phyloP scores from a whole-genome alignment of 2,329 filamentous ascomycete species.

The Stagonosporopsis cucurbitacearum region DNA sequence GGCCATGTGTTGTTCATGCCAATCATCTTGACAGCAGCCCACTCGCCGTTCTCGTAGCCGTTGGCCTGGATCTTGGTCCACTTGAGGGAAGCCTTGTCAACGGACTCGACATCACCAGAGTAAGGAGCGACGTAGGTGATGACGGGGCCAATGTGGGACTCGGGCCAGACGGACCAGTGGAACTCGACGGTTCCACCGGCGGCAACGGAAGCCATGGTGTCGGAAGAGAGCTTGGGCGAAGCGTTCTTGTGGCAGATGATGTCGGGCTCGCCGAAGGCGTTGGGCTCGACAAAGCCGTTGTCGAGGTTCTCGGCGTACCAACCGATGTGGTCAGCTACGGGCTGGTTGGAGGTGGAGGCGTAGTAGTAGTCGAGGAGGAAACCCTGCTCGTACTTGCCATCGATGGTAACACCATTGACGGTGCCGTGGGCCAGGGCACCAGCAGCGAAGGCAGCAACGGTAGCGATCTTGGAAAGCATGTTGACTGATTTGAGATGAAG shows the following conservation, averaged over 20 bases:
- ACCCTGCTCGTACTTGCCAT: conserved; percentile 56
- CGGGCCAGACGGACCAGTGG: conserved; percentile 58
- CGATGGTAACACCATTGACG: conserved; percentile 54
- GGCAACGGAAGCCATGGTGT: conserved; percentile 60
- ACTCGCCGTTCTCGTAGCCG: conserved; percentile 42
- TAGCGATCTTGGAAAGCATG: conserved; percentile 40
- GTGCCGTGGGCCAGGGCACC: conserved; percentile 56
- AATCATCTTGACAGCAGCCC: conserved; percentile 49
- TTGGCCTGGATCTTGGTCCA: conserved; percentile 49
- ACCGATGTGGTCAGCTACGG: conserved; percentile 49
- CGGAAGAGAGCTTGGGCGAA: conserved; percentile 48
- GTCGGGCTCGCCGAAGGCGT: conserved; percentile 37
- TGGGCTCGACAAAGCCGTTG: conserved; percentile 46
- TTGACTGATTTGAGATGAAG: conserved; percentile 20
- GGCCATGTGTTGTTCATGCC: conserved; percentile 58
- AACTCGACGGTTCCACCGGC: conserved; percentile 64
- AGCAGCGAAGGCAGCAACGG: conserved; percentile 38
- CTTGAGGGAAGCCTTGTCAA: conserved; percentile 45
- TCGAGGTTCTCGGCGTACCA: conserved; percentile 52
- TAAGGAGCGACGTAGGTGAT: conserved; percentile 50
- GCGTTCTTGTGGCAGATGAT: conserved; percentile 69
- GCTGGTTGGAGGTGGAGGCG: conserved; percentile 28
- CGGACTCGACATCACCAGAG: conserved; percentile 39
- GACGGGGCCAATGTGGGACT: conserved; percentile 48
- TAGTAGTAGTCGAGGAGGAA: conserved; percentile 54